A percentile compares a stretch with the other conserved stretches of the same genome.
These are phyloP conservation scores for Aspergillus sp. DNA, from an alignment of 2,329 filamentous ascomycete genomes.

Conservation along the genomic window DNA sequence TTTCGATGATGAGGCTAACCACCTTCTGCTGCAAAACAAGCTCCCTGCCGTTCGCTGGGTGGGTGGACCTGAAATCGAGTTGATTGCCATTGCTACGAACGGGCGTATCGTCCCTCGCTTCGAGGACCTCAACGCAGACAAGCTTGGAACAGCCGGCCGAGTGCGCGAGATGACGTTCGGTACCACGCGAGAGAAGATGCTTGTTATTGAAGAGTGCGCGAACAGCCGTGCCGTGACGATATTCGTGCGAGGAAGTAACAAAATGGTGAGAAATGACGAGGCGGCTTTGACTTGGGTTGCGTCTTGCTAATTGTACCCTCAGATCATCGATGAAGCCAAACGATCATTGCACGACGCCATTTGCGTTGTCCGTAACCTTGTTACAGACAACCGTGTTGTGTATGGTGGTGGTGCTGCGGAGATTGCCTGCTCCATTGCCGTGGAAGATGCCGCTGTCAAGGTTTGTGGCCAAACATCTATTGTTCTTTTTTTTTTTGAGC, in stretches of 20 bases:
- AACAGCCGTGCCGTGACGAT: conserved; percentile 96
- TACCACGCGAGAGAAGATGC: conserved; percentile 98
- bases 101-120: conserved; percentile 96
- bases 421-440: conserved; percentile 93
- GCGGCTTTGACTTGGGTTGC: neutral
- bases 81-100: conserved; percentile 98
- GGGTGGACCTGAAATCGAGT: conserved; percentile 93
- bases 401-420: conserved; percentile 97
- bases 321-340: conserved; percentile 99
- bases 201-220: conserved; percentile 98
- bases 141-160: conserved; percentile 84
- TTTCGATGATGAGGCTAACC: conserved; percentile 98
- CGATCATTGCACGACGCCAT: conserved; percentile 95
- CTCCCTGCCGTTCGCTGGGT: conserved; percentile 97
- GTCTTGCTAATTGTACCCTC: conserved; percentile 5
- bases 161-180: conserved; percentile 96
- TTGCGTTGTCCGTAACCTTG: conserved; percentile 95
- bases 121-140: conserved; percentile 86
- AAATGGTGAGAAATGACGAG: conserved; percentile 72
- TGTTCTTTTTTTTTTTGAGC: neutral
- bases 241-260: conserved; percentile 97
- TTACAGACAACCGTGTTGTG: conserved; percentile 93
- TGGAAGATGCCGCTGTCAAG: conserved; percentile 91
- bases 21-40: conserved; percentile 91
- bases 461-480: conserved; percentile 34